Base-by-base conservation (phyloP, 306 rosid species). In the Castanospermum australe region DNA sequence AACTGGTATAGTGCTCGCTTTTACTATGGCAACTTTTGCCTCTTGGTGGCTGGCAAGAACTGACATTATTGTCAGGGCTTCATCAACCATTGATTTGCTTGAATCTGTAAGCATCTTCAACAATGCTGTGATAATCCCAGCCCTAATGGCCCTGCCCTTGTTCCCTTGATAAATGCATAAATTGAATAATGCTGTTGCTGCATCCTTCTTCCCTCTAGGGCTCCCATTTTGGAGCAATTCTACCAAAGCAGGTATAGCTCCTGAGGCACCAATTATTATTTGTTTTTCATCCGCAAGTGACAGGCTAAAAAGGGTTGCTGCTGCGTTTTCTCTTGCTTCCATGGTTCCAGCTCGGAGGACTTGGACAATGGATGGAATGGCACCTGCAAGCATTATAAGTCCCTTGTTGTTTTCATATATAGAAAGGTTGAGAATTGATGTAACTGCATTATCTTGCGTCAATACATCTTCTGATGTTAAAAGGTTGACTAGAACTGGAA, bases 241-340 rank as follows among this genome's bases (percentile, higher is more conserved):
- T 14, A 96, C 96, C 84, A 96, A 83, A 24, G 98, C 98, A 0
- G 92, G 88, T 80, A 93, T 91, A 25, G 98, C 96, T 39, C 99
- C 98, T 0, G 99, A 96, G 52, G 97, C 98, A 13, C 99, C 99
- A 8, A 96, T 93, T 56, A 96, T 91, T 73, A 93, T 96, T 74
- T 92, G 89, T 89, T 93, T 96, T 88, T 96, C 99, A 68, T 93
- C 99, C 0, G 94, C 98, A 83, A 96, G 94, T 13, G 99, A 91
- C 88, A 96, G 69, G 85, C 99, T 96, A 47, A 93, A 93, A 54
- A 96, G 90, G 32, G 99, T 96, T 17, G 98, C 99, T 8, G 99
- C 98, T 14, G 98, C 93, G 8, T 96, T 96, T 80, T 96, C 99
- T 82, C 92, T 89, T 0, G 96, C 98, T 86, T 93, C 98, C 94